phyloP scores from a whole-genome alignment of 768 basidiomycete genomes.

The Agaricus bisporus region DNA sequence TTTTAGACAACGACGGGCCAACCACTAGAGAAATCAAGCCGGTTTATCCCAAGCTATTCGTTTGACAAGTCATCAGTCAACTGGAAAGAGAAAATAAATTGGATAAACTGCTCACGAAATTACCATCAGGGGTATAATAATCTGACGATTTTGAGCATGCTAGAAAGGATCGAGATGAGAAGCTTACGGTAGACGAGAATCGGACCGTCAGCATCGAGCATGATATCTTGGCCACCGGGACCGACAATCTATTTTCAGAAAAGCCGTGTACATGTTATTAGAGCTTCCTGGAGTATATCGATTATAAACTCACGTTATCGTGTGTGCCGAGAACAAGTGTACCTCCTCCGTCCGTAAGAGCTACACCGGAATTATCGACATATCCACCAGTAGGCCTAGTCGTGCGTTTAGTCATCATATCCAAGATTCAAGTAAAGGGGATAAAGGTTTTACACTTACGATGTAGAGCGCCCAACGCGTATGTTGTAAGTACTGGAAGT shows the following conservation, averaged over 20 bases:
- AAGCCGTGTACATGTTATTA: not conserved
- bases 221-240: conserved; percentile 49
- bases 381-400: conserved; percentile 36
- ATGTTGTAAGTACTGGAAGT: conserved; percentile 54
- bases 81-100: not conserved
- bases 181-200: conserved; percentile 44
- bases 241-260: conserved; percentile 32
- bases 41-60: conserved; percentile 37
- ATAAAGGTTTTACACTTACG: conserved; percentile 20
- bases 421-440: not conserved
- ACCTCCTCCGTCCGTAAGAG: conserved; percentile 42
- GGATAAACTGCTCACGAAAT: conserved; percentile 25
- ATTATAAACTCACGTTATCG: conserved; percentile 23
- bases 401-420: not conserved
- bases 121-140: conserved; percentile 43
- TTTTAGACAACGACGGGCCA: conserved; percentile 34
- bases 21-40: conserved; percentile 42
- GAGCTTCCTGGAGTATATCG: not conserved
- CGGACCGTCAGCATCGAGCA: conserved; percentile 36
- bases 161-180: no score
- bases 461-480: conserved; percentile 43
- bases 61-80: not conserved
- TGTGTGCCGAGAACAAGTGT: conserved; percentile 42
- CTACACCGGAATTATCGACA: conserved; percentile 40
- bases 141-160: conserved; percentile 22